A percentile compares a stretch with the other conserved stretches of the same genome.
Evolutionary conservation across 106 monocot genomes (phyloP).

Genomic region (Apostasia ramifera): DNA sequence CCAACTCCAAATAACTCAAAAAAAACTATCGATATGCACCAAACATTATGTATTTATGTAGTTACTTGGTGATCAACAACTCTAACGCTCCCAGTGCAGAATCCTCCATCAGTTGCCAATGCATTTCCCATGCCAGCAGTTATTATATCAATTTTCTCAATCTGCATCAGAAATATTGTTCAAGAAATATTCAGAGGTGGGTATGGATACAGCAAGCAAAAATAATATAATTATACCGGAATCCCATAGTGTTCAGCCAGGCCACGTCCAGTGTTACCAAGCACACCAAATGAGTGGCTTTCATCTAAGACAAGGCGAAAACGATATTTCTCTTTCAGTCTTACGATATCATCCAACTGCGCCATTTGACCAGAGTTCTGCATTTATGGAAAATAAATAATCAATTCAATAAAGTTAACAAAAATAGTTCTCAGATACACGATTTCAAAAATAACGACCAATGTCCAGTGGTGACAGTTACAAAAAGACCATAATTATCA

Average conservation of each 20-base stretch:
- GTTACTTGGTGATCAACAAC: conserved; percentile 96
- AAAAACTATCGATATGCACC: too few species aligned
- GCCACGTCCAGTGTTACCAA: conserved; percentile 83
- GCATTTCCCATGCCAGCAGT: conserved; percentile 96
- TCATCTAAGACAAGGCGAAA: conserved; percentile 63
- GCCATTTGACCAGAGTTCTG: conserved; percentile 98
- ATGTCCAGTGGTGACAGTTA: too few species aligned
- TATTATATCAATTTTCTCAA: conserved; percentile 97
- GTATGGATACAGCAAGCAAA: not conserved
- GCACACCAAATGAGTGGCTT: conserved; percentile 56
- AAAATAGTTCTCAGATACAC: not conserved
- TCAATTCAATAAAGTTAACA: not conserved
- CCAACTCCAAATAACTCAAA: too few species aligned
- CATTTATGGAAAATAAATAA: conserved; percentile 5
- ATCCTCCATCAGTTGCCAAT: conserved; percentile 94
- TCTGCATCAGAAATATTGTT: conserved; percentile 25
- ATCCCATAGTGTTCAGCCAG: conserved; percentile 64
- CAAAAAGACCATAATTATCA: too few species aligned
- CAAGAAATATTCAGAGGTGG: not conserved
- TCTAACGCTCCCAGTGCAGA: conserved; percentile 88
- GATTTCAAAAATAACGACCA: too few species aligned
- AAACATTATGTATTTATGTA: not conserved
- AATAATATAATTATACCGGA: conserved; percentile 11
- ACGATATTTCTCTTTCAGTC: conserved; percentile 83
- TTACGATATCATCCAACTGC: conserved; percentile 81